A percentile compares a stretch with the other conserved stretches of the same genome.
Evolutionary conservation across 78 protist species (phyloP).

Genomic region (Isochrysis galbana): DNA sequence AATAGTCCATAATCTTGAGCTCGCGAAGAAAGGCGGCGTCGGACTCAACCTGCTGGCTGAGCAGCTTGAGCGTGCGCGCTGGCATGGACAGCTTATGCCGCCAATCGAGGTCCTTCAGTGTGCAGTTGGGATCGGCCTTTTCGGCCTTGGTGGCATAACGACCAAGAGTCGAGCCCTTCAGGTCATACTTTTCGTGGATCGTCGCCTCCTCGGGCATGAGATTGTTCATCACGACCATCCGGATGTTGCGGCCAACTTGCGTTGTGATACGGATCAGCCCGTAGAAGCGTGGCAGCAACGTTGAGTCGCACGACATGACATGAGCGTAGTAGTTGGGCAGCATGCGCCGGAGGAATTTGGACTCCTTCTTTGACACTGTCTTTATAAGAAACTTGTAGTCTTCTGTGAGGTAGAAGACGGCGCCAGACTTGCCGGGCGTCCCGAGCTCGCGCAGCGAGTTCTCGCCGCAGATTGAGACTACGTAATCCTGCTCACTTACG

Average conservation of each 20-base stretch:
- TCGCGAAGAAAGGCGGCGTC: neutral
- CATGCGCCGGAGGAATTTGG: neutral
- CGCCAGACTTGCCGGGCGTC: neutral
- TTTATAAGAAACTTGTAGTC: neutral
- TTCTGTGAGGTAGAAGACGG: neutral
- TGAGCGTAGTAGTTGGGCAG: neutral
- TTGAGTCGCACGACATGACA: neutral
- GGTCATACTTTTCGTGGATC: neutral
- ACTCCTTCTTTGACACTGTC: conserved; percentile 8
- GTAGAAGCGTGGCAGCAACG: conserved; percentile 6
- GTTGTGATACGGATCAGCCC: neutral
- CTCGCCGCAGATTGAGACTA: conserved; percentile 30
- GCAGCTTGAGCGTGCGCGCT: neutral
- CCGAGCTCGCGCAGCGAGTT: neutral
- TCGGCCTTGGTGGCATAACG: neutral
- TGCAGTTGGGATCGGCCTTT: neutral
- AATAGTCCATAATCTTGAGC: neutral
- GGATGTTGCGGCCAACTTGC: neutral
- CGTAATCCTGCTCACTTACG: neutral
- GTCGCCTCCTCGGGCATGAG: neutral
- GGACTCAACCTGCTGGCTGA: neutral
- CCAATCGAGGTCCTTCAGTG: conserved; percentile 1
- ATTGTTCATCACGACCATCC: neutral
- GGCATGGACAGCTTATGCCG: neutral
- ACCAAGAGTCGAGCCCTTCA: conserved; percentile 10